Evolutionary conservation across 352 stramenopile species (phyloP).

Genomic region (Globisporangium megalacanthum): DNA sequence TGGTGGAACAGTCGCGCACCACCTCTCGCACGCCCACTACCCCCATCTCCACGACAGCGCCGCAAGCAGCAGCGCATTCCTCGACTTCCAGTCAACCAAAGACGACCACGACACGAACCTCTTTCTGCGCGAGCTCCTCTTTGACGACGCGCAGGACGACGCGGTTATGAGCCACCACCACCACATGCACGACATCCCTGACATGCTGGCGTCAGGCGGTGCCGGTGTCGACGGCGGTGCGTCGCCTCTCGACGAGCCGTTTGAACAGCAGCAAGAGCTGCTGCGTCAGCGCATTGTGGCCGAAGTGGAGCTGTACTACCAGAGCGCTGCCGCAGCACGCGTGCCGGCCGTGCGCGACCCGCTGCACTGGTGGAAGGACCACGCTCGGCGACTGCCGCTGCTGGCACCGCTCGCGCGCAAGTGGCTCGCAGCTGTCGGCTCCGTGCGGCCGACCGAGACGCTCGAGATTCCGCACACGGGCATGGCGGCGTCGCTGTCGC

Average conservation of each 20-base stretch:
- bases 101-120: conserved; percentile 46
- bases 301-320: conserved; percentile 41
- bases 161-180: conserved; percentile 13
- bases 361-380: conserved; percentile 39
- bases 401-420: conserved; percentile 38
- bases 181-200: conserved; percentile 13
- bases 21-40: neutral
- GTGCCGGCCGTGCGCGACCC: conserved; percentile 35
- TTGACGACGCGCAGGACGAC: conserved; percentile 40
- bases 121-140: conserved; percentile 39
- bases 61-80: conserved; percentile 21
- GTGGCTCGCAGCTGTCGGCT: conserved; percentile 38
- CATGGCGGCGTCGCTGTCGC: conserved; percentile 11
- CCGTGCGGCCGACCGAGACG: conserved; percentile 25
- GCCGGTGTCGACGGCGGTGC: conserved; percentile 1
- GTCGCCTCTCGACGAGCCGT: conserved; percentile 3
- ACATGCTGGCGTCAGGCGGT: conserved; percentile 1
- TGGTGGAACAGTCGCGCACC: neutral
- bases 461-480: conserved; percentile 15
- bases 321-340: conserved; percentile 24
- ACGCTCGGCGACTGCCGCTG: conserved; percentile 27
- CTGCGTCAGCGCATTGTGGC: conserved; percentile 23
- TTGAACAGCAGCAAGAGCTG: conserved; percentile 28
- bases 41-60: conserved; percentile 14
- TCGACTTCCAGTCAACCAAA: conserved; percentile 31